A percentile compares a stretch with the other conserved stretches of the same genome.
phyloP scores from a whole-genome alignment of 2,329 filamentous ascomycete genomes.

The Sarocladium brachiariae region DNA sequence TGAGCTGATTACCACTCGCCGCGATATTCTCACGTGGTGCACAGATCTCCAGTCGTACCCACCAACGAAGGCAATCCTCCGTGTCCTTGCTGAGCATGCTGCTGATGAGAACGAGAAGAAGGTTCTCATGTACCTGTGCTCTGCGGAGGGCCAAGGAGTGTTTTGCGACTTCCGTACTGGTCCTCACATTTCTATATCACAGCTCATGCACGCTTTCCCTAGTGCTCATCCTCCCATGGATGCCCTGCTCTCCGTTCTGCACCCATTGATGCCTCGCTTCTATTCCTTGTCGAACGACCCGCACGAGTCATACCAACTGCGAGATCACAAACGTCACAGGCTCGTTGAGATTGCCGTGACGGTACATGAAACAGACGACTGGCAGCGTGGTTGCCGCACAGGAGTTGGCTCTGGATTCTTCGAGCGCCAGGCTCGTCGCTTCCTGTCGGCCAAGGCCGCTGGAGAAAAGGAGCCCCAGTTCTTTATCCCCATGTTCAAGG shows the following conservation, averaged over 20 bases:
- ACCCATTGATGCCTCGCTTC: slow-evolving; percentile 92
- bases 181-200: slow-evolving; percentile 75
- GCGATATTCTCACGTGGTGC: slow-evolving; percentile 94
- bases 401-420: slow-evolving; percentile 92
- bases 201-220: slow-evolving; percentile 86
- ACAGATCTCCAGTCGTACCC: slow-evolving; percentile 88
- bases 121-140: slow-evolving; percentile 77
- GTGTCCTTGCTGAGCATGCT: slow-evolving; percentile 79
- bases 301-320: slow-evolving; percentile 63
- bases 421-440: slow-evolving; percentile 71
- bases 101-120: slow-evolving; percentile 77
- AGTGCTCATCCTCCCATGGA: slow-evolving; percentile 85
- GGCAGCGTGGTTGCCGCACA: slow-evolving; percentile 64
- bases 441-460: slow-evolving; percentile 59
- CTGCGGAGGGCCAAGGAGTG: slow-evolving; percentile 80
- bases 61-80: slow-evolving; percentile 80
- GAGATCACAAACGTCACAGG: slow-evolving; percentile 64
- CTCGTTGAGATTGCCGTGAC: slow-evolving; percentile 96
- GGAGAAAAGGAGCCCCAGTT: slow-evolving; percentile 55
- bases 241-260: slow-evolving; percentile 69
- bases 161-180: slow-evolving; percentile 95
- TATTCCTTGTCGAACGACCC: slow-evolving; percentile 98
- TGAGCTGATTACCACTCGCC: slow-evolving; percentile 80
- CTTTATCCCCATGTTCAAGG: slow-evolving; percentile 94
- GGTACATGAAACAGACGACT: slow-evolving; percentile 80